These are phyloP conservation scores for Pythium dissimile DNA, from an alignment of 352 stramenopile species.

Conservation along the genomic window DNA sequence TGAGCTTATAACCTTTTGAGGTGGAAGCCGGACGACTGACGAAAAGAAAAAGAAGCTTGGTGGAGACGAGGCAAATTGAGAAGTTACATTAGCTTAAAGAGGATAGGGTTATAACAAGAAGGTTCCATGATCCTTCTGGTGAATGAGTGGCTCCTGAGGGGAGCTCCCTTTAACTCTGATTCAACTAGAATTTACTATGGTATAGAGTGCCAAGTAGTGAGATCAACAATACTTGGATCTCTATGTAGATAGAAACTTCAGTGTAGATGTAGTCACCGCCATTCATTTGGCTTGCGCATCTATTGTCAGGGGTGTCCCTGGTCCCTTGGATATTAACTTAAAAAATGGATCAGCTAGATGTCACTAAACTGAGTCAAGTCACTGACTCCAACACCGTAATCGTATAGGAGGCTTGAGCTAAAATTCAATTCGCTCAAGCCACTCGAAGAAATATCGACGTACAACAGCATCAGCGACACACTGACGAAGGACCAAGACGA, in stretches of 20 bases:
- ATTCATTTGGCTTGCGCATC: background rate
- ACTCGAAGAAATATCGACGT: too few relatives aligned
- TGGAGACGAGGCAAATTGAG: background rate
- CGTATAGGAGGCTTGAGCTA: too few relatives aligned
- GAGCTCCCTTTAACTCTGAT: too few relatives aligned
- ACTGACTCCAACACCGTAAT: too few relatives aligned
- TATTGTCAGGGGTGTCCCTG: background rate
- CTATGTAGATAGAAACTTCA: background rate
- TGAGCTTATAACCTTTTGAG: conserved; percentile 10
- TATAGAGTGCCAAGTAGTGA: too few relatives aligned
- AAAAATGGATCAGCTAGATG: background rate
- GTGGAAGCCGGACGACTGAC: background rate
- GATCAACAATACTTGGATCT: background rate
- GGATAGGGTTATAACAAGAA: too few relatives aligned
- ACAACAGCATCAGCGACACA: too few relatives aligned
- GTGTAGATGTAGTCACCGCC: background rate
- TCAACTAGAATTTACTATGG: too few relatives aligned
- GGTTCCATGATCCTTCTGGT: too few relatives aligned
- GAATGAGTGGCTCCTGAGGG: background rate
- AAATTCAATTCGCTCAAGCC: too few relatives aligned
- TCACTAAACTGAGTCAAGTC: too few relatives aligned
- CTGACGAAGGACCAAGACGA: too few relatives aligned
- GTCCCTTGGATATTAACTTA: background rate
- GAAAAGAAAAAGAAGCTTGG: background rate
- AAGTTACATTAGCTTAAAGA: background rate